Percentiles rank a stretch among this genome's conserved stretches.
Evolutionary conservation across 208 protist genomes (phyloP).

Genomic region (Blastocrithidia nonstop): DNA sequence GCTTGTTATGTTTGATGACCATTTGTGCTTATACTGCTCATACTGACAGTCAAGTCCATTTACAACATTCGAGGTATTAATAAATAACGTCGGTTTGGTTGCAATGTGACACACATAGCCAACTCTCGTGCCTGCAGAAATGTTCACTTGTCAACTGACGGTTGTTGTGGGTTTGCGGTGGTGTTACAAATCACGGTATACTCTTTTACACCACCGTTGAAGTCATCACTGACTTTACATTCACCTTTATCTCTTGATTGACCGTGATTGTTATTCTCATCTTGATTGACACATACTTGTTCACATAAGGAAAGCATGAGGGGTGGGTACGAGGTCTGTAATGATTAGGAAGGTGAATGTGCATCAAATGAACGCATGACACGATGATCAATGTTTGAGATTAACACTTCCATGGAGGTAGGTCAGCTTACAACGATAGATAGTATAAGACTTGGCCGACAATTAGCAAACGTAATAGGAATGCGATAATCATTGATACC

Average conservation of each 20-base stretch:
- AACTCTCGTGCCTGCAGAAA: constrained; percentile 76
- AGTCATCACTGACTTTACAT: background rate
- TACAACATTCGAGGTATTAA: constrained; percentile 16
- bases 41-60: constrained; percentile 26
- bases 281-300: constrained; percentile 10
- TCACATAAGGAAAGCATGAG: constrained; percentile 64
- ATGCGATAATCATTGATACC: constrained; percentile 40
- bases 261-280: constrained; percentile 5
- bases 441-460: constrained; percentile 39
- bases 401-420: constrained; percentile 22
- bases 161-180: constrained; percentile 20
- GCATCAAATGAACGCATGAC: no score
- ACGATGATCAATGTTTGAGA: constrained; percentile 54
- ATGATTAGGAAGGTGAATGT: no score
- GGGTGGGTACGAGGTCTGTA: no score
- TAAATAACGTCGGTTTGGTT: constrained; percentile 53
- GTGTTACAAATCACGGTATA: constrained; percentile 53
- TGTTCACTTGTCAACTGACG: constrained; percentile 43
- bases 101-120: constrained; percentile 33
- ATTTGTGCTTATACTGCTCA: no score
- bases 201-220: background rate
- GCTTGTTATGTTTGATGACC: no score
- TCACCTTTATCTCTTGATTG: background rate
- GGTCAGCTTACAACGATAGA: constrained; percentile 32
- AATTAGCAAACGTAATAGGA: constrained; percentile 48